Conservation (phyloP, 2,329 filamentous ascomycete genomes). For the Biscogniauxia marginata region DNA sequence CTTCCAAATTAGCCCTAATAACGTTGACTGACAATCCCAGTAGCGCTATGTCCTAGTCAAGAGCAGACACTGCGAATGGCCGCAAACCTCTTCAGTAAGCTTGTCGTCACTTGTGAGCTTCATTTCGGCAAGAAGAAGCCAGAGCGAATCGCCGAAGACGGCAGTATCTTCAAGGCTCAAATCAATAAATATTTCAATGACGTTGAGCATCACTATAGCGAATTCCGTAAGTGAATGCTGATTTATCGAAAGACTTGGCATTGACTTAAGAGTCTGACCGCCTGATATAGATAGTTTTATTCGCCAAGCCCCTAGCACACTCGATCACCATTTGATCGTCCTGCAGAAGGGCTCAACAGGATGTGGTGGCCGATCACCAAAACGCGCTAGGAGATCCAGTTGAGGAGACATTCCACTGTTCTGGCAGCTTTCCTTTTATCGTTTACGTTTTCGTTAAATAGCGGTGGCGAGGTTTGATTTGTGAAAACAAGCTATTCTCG, state of each 20-base stretch:
- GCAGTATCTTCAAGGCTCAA: conserved; percentile 14
- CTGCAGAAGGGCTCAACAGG: conserved; percentile 24
- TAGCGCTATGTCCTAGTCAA: conserved; percentile 12
- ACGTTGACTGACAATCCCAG: conserved; percentile 15
- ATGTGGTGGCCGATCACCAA: conserved; percentile 19
- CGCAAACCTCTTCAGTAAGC: conserved; percentile 25
- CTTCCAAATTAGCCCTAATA: background rate
- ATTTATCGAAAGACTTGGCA: conserved; percentile 1
- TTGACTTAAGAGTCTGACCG: conserved; percentile 14
- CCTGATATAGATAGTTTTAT: conserved; percentile 17
- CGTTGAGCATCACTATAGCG: conserved; percentile 19
- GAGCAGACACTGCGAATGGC: conserved; percentile 13
- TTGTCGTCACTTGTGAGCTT: conserved; percentile 32
- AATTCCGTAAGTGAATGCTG: conserved; percentile 24
- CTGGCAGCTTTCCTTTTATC: conserved; percentile 10
- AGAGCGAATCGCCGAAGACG: conserved; percentile 14
- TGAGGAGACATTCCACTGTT: conserved; percentile 3
- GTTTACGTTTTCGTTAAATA: conserved; percentile 12
- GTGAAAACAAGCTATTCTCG: conserved; percentile 7
- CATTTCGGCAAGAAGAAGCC: conserved; percentile 30
- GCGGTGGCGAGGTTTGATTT: conserved; percentile 4
- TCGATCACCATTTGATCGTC: conserved; percentile 23
- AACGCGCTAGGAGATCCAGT: conserved; percentile 22
- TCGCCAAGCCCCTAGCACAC: conserved; percentile 14
- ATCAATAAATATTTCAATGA: conserved; percentile 21